A percentile compares a stretch with the other conserved stretches of the same genome.
These are phyloP conservation scores for Lepiota brunneoincarnata DNA, from an alignment of 768 basidiomycete species.

Conservation along the genomic window DNA sequence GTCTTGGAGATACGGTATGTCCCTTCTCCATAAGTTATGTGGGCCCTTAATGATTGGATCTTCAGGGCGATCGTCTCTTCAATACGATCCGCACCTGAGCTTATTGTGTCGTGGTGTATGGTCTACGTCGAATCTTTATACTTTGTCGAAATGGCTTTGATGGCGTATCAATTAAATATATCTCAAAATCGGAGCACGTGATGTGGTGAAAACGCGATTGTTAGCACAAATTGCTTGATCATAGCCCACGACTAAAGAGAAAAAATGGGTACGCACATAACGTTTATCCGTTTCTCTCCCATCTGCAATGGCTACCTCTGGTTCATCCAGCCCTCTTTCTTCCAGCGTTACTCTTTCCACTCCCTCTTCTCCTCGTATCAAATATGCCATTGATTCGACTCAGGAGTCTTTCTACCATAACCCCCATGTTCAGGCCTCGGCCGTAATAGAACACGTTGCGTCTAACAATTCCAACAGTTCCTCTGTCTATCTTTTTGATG, in stretches of 20 bases:
- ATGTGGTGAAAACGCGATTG: slow-evolving; percentile 37
- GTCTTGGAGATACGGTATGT: slow-evolving; percentile 86
- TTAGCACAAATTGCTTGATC: slow-evolving; percentile 38
- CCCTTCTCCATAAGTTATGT: not conserved
- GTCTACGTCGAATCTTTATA: not conserved
- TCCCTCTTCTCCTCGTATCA: slow-evolving; percentile 31
- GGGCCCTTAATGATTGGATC: not conserved
- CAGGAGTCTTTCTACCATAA: slow-evolving; percentile 35
- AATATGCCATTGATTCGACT: slow-evolving; percentile 20
- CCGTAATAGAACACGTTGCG: slow-evolving; percentile 65
- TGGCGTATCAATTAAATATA: too few relatives aligned
- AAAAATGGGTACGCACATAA: slow-evolving; percentile 16
- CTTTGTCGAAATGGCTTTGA: too few relatives aligned
- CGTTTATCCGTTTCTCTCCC: slow-evolving; percentile 6
- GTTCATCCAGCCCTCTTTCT: slow-evolving; percentile 38
- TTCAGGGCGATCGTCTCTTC: slow-evolving; percentile 82
- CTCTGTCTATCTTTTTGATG: slow-evolving; percentile 76
- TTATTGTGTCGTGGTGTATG: not conserved
- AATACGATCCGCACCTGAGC: slow-evolving; percentile 55
- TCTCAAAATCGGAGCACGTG: too few relatives aligned
- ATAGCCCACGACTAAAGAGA: slow-evolving; percentile 13
- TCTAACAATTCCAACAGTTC: slow-evolving; percentile 57
- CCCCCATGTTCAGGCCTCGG: slow-evolving; percentile 52
- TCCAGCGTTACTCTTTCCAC: slow-evolving; percentile 37
- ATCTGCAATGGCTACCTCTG: slow-evolving; percentile 26